A percentile compares a stretch with the other conserved stretches of the same genome.
Conservation (phyloP, 129 eudicot genomes). For the Daucus carota region DH1_v3.0 NC_030385.2:30498001-30498500, state of each 20-base stretch:
- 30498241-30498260: conserved; percentile 25
- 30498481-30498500: conserved; percentile 36
- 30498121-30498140: conserved; percentile 30
- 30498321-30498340: conserved; percentile 19
- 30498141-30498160: conserved; percentile 38
- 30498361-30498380: conserved; percentile 22
- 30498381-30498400: conserved; percentile 26
- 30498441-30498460: conserved; percentile 29
- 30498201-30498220: conserved; percentile 37
- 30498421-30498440: conserved; percentile 31
- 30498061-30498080: conserved; percentile 37
- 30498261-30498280: conserved; percentile 34
- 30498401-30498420: conserved; percentile 25
- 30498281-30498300: conserved; percentile 32
- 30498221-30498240: conserved; percentile 26
- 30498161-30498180: conserved; percentile 30
- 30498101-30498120: conserved; percentile 17
- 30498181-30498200: conserved; percentile 20
- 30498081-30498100: conserved; percentile 22
- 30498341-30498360: conserved; percentile 25
- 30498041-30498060: not conserved
- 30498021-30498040: no score
- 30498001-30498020: no score
- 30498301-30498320: conserved; percentile 24
- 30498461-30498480: conserved; percentile 31